Evolutionary conservation across 2,329 filamentous ascomycete species (phyloP).

Genomic region (Chaetoscypha palmicola): DNA sequence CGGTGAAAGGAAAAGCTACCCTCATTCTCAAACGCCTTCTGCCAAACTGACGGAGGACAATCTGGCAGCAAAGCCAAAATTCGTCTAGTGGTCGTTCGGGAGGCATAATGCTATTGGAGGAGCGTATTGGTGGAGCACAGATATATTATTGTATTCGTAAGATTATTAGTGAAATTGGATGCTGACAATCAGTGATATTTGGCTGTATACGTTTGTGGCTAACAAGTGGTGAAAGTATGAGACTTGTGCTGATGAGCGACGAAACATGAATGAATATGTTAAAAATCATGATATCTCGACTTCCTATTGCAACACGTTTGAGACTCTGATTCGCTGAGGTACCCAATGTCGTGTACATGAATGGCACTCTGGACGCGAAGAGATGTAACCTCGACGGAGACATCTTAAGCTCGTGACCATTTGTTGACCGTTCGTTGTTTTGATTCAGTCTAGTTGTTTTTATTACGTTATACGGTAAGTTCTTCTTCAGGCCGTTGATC

Average conservation of each 20-base stretch:
- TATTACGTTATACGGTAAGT: constrained; percentile 5
- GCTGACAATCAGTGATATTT: too few species aligned
- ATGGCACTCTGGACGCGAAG: neutral
- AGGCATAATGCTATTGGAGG: too few species aligned
- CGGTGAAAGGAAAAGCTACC: neutral
- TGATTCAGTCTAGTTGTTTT: neutral
- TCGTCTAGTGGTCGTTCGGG: constrained; percentile 11
- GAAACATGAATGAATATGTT: too few species aligned
- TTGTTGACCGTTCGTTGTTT: neutral
- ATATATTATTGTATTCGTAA: neutral
- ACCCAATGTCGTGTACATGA: neutral
- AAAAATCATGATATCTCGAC: too few species aligned
- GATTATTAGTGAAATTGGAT: neutral
- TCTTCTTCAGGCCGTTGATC: constrained; percentile 11
- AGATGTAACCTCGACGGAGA: neutral
- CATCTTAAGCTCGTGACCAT: constrained; percentile 1
- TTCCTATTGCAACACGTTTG: too few species aligned
- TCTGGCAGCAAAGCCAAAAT: constrained; percentile 21
- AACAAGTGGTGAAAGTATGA: too few species aligned
- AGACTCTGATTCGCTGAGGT: neutral
- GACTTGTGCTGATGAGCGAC: too few species aligned
- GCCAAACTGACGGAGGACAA: neutral
- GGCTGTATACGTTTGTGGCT: too few species aligned
- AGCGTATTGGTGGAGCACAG: neutral
- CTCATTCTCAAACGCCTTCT: neutral